phyloP scores from a whole-genome alignment of 2,329 filamentous ascomycete species.

The Sporothrix euskadiensis region DNA sequence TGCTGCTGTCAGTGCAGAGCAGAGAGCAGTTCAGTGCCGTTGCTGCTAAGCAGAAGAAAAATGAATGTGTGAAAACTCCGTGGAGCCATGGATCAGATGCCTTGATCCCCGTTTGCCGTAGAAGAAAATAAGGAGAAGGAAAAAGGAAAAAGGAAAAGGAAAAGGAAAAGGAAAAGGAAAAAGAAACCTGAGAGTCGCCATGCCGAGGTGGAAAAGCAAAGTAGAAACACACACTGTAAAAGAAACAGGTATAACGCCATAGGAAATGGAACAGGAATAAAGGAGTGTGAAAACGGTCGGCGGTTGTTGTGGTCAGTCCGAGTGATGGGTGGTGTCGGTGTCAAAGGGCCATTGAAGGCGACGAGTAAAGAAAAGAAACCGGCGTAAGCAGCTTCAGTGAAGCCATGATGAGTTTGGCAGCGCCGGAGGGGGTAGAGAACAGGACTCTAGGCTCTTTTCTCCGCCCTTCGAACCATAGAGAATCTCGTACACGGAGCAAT shows the following conservation, averaged over 20 bases:
- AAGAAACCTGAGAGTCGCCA: conserved; percentile 12
- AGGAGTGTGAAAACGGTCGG: background rate
- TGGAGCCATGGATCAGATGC: conserved; percentile 7
- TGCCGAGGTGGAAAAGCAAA: conserved; percentile 25
- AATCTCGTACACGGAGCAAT: too few species aligned
- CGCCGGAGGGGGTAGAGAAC: background rate
- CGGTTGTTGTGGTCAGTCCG: background rate
- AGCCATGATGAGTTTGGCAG: background rate
- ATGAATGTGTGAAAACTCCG: conserved; percentile 19
- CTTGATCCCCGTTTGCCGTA: conserved; percentile 10
- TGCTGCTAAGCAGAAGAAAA: background rate
- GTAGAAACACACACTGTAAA: conserved; percentile 2
- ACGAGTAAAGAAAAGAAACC: background rate
- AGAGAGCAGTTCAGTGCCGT: background rate
- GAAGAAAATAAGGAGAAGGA: background rate
- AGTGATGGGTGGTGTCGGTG: background rate
- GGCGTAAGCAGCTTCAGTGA: background rate
- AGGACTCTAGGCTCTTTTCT: background rate
- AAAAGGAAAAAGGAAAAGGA: background rate
- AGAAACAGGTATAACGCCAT: conserved; percentile 12
- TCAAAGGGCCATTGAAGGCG: background rate
- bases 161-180: background rate
- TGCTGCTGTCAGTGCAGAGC: background rate
- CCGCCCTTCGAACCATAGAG: background rate
- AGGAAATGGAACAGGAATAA: background rate